These are phyloP conservation scores for Striga hermonthica DNA, from an alignment of 305 asterid species.

Conservation along the genomic window DNA sequence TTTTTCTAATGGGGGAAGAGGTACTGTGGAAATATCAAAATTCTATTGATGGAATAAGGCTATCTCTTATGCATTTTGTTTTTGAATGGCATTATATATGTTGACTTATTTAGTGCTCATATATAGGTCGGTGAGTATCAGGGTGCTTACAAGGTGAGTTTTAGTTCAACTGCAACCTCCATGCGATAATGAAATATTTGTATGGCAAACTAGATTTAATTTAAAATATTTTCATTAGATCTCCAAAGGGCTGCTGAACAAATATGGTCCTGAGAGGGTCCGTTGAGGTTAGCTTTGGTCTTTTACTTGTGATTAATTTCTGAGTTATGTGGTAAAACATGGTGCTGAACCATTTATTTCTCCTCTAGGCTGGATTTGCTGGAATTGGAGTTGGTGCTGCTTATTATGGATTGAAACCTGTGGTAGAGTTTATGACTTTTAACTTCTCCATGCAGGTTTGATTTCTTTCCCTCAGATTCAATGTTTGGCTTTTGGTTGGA, in stretches of 20 bases:
- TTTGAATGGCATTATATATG: constrained; percentile 16
- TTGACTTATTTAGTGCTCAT: constrained; percentile 27
- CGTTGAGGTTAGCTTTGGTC: constrained; percentile 60
- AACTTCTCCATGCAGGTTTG: constrained; percentile 92
- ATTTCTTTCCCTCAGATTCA: constrained; percentile 9
- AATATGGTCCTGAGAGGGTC: constrained; percentile 89
- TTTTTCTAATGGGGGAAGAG: constrained; percentile 95
- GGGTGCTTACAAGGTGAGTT: constrained; percentile 89
- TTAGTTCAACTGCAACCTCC: constrained; percentile 6
- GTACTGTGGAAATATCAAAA: constrained; percentile 36
- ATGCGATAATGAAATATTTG: constrained; percentile 8
- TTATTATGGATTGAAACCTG: constrained; percentile 76
- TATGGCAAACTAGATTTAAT: constrained; percentile 17
- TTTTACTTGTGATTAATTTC: constrained; percentile 5
- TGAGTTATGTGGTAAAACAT: constrained; percentile 16
- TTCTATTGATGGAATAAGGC: neutral
- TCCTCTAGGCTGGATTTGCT: constrained; percentile 78
- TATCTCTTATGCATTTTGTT: neutral
- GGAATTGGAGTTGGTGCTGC: constrained; percentile 94
- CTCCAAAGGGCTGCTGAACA: constrained; percentile 75
- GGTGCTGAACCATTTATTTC: constrained; percentile 19
- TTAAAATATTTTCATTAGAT: constrained; percentile 40
- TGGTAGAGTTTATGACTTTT: constrained; percentile 85
- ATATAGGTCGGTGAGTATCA: constrained; percentile 90
- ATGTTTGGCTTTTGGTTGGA: neutral